Base-by-base conservation (phyloP, 2,329 filamentous ascomycete genomes). In the Dactylella cylindrospora region DNA sequence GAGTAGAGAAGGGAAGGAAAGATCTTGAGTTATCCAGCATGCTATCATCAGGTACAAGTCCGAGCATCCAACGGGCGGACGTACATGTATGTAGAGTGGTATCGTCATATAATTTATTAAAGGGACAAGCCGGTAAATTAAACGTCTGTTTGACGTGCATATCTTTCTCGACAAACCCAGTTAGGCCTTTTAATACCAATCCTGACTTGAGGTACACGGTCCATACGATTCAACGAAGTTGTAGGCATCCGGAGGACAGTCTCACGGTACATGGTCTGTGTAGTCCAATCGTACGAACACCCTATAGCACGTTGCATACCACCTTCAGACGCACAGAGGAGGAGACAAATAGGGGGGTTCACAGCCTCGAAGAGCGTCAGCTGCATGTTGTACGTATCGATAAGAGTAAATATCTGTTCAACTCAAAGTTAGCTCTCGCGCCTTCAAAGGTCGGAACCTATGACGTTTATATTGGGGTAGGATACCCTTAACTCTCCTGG, bases 231-330 rank as follows among this genome's bases (percentile, higher is more conserved):
- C 12, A 73, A 68, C 5, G 73, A 71, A 12, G 67, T 47, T 0
- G 75, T 74, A 22, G 74, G 72, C 36, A 78, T 70, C 1, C 76
- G 68, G 25, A 78, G 50, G 1, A 78, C 76, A 0, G 73, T 75
- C 66, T 78, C 76, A 0, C 74, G 69, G 43, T 73, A 74, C 41
- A 76, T 66, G 0, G 74, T 76, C 2, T 69, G 67, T 1, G 70
- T 73, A 0, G 70, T 72, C 72, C 72, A 74, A 60, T 78, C 74
- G 49, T 77, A 78, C 0, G 74, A 76, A 64, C 75, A 77, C 12
- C 75, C 68, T 3, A 78, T 66, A 2, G 74, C 74, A 5, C 76
- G 71, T 53, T 76, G 75, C 73, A 76, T 75, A 1, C 76, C 76
- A 3, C 74, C 74, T 59, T 77, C 76, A 1, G 67, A 66, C 5